Base-by-base conservation (phyloP, 495 filamentous ascomycete species). In the Xylaria longipes region DNA sequence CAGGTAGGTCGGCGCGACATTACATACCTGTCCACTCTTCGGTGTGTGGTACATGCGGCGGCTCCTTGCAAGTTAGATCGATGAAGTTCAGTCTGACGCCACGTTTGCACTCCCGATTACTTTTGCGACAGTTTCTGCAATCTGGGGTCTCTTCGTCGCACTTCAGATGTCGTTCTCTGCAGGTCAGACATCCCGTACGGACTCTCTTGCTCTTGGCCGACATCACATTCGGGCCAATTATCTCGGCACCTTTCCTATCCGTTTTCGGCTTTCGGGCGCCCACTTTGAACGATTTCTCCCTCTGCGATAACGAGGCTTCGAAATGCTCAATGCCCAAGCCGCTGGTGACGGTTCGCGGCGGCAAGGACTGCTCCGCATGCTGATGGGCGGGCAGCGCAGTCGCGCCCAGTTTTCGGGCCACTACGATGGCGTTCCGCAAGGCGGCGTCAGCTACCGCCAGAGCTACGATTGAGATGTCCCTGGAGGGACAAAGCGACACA, bases 81-180 rank as follows among this genome's bases (percentile, higher is more conserved):
- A 97, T 95, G 76, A 97, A 99, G 78, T 98, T 99, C 50, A 99
- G 86, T 46, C 93, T 87, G 27, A 98, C 84, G 15, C 96, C 96
- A 54, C 95, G 88, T 78, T 94, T 92, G 85, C 96, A 99, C 48
- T 90, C 83, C 57, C 95, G 86, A 73, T 87, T 94, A 27, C 94
- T 95, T 79, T 97, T 98, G 29, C 87, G 88, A 81, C 96, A 99
- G 75, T 99, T 99, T 72, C 83, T 81, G 77, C 95, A 98, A 58
- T 90, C 84, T 3, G 94, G 94, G 45, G 89, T 75, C 1, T 85
- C 91, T 80, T 99, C 96, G 77, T 99, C 95, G 78, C 89, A 89
- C 77, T 88, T 89, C 67, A 89, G 81, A 70, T 89, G 87, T 9
- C 92, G 84, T 76, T 93, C 90, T 66, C 92, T 88, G 78, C 92